Evolutionary conservation across 2,329 filamentous ascomycete genomes (phyloP).

Genomic region (Diaporthe sp.): DNA sequence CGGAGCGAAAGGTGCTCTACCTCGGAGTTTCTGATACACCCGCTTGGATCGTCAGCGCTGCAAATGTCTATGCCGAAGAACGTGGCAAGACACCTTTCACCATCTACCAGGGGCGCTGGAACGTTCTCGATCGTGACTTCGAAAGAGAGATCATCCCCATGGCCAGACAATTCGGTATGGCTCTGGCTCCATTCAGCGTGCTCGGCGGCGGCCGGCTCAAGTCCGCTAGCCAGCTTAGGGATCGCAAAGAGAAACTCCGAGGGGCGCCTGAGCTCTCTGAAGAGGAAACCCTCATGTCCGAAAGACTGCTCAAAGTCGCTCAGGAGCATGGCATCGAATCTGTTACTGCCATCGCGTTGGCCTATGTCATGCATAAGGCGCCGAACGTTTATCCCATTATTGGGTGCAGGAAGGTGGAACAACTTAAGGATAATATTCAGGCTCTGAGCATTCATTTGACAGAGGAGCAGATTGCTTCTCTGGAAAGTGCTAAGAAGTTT

Average conservation of each 20-base stretch:
- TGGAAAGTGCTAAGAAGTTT: slow-evolving; percentile 27
- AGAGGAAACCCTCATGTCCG: slow-evolving; percentile 2
- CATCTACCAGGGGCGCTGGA: slow-evolving; percentile 76
- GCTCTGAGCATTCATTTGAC: slow-evolving; percentile 36
- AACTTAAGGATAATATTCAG: slow-evolving; percentile 18
- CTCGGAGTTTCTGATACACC: slow-evolving; percentile 60
- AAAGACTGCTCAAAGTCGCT: neutral
- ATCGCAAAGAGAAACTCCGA: neutral
- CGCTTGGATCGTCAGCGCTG: slow-evolving; percentile 54
- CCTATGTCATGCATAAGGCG: slow-evolving; percentile 19
- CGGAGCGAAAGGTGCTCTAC: slow-evolving; percentile 72
- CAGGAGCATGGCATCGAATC: slow-evolving; percentile 12
- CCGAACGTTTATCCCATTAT: slow-evolving; percentile 9
- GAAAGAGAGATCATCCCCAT: slow-evolving; percentile 40
- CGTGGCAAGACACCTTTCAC: slow-evolving; percentile 77
- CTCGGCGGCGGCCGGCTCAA: slow-evolving; percentile 5
- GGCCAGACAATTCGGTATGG: slow-evolving; percentile 35
- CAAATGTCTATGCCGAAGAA: slow-evolving; percentile 75
- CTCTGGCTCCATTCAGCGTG: neutral
- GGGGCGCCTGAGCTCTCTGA: slow-evolving; percentile 2
- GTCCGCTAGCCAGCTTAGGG: neutral
- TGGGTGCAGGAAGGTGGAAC: slow-evolving; percentile 12
- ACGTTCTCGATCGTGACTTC: slow-evolving; percentile 47
- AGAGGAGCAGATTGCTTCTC: slow-evolving; percentile 36
- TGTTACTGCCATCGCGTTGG: slow-evolving; percentile 4